Evolutionary conservation across 2,329 filamentous ascomycete genomes (phyloP).

Genomic region (Penicillium sp.): DNA sequence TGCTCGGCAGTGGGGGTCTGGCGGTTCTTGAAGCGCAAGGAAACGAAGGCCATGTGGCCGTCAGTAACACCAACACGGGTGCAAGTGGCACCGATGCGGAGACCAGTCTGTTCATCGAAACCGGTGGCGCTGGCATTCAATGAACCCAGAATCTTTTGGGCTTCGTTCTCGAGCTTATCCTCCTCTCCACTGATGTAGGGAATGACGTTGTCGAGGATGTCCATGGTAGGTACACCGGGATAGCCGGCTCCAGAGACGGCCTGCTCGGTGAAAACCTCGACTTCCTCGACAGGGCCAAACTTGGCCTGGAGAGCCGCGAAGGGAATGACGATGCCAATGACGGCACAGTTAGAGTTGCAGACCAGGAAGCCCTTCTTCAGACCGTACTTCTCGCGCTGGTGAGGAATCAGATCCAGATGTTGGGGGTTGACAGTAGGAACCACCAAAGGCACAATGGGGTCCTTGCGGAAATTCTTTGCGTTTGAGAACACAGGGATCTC

Average conservation of each 20-base stretch:
- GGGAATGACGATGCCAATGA: slow-evolving; percentile 93
- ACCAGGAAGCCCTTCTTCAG: slow-evolving; percentile 87
- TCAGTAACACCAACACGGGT: slow-evolving; percentile 94
- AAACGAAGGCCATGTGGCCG: slow-evolving; percentile 93
- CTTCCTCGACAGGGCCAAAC: slow-evolving; percentile 74
- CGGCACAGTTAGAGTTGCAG: slow-evolving; percentile 97
- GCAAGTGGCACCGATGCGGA: slow-evolving; percentile 82
- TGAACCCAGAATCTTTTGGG: slow-evolving; percentile 85
- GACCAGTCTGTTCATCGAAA: slow-evolving; percentile 70
- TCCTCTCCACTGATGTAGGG: slow-evolving; percentile 93
- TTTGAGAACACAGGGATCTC: slow-evolving; percentile 95
- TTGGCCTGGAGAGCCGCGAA: slow-evolving; percentile 84
- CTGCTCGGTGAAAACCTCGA: slow-evolving; percentile 92
- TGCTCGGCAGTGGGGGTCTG: slow-evolving; percentile 72
- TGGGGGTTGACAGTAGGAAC: slow-evolving; percentile 91
- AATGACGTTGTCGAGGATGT: slow-evolving; percentile 93
- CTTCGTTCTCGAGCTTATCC: slow-evolving; percentile 93
- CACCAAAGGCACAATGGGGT: slow-evolving; percentile 86
- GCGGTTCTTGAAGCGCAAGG: slow-evolving; percentile 73
- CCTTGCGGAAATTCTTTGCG: slow-evolving; percentile 92
- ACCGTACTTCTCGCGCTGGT: slow-evolving; percentile 72
- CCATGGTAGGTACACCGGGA: slow-evolving; percentile 74
- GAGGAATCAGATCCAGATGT: slow-evolving; percentile 84
- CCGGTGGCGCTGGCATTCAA: slow-evolving; percentile 70
- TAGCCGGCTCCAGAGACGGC: slow-evolving; percentile 85